phyloP scores from a whole-genome alignment of 2,329 filamentous ascomycete species.

The Cercospora sp. region DNA sequence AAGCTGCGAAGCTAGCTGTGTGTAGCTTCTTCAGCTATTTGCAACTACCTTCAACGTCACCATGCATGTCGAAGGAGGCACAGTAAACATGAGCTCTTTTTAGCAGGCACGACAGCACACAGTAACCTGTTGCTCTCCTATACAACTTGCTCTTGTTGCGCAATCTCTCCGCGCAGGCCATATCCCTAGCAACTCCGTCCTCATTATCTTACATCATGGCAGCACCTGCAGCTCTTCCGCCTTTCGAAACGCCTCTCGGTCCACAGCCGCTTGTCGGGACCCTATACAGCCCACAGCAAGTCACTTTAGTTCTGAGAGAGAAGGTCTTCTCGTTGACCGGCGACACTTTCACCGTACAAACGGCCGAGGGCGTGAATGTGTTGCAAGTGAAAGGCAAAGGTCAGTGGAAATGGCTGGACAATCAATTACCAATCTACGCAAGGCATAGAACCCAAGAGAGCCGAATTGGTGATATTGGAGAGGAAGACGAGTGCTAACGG shows the following conservation, averaged over 20 bases:
- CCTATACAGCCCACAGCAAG: conserved; percentile 35
- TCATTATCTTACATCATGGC: background rate
- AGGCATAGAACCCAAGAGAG: background rate
- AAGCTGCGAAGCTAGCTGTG: background rate
- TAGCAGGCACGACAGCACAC: background rate
- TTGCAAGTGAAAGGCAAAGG: conserved; percentile 58
- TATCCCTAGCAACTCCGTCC: background rate
- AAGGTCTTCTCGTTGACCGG: conserved; percentile 61
- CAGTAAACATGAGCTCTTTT: background rate
- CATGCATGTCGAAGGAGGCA: conserved; percentile 3
- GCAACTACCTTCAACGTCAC: conserved; percentile 11
- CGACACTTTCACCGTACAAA: conserved; percentile 64
- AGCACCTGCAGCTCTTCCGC: conserved; percentile 17
- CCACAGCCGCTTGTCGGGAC: conserved; percentile 31
- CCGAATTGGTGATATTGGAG: background rate
- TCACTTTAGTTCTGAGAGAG: conserved; percentile 55
- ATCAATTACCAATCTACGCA: background rate
- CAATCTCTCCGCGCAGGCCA: background rate
- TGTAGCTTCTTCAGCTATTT: background rate
- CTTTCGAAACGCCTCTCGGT: conserved; percentile 36
- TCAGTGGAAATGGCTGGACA: background rate
- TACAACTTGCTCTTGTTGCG: background rate
- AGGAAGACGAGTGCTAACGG: background rate
- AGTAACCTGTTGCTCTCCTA: background rate
- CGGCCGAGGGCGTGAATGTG: conserved; percentile 55